These are phyloP conservation scores for Tuber borchii DNA, from an alignment of 495 filamentous ascomycete species.

Conservation along the genomic window DNA sequence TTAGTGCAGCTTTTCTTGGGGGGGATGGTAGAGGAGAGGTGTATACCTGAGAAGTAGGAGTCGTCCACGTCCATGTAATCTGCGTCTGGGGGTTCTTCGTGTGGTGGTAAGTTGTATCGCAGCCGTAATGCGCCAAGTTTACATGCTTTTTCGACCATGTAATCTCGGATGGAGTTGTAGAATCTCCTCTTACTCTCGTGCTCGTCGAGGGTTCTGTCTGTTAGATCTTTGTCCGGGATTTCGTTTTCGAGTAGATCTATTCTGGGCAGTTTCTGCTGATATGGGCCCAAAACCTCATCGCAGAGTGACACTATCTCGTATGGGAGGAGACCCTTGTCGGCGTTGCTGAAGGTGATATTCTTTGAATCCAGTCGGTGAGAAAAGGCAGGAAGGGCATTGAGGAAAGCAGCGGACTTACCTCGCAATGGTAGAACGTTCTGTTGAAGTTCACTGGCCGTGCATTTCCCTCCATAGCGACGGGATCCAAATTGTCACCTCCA, in stretches of 20 bases:
- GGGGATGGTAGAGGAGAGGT: background rate
- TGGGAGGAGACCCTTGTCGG: conserved; percentile 62
- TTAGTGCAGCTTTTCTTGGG: background rate
- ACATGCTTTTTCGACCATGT: conserved; percentile 55
- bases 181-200: conserved; percentile 78
- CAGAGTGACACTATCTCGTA: conserved; percentile 64
- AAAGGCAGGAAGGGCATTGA: background rate
- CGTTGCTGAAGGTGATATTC: conserved; percentile 68
- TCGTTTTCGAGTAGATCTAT: conserved; percentile 49
- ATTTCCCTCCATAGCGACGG: conserved; percentile 93
- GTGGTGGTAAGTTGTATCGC: conserved; percentile 22
- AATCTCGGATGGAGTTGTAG: conserved; percentile 65
- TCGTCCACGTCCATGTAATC: conserved; percentile 37
- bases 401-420: conserved; percentile 37
- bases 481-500: conserved; percentile 89
- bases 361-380: background rate
- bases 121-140: conserved; percentile 50
- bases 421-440: conserved; percentile 79
- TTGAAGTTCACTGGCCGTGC: conserved; percentile 91
- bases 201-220: conserved; percentile 67
- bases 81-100: conserved; percentile 26
- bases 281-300: conserved; percentile 55
- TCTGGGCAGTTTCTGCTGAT: conserved; percentile 60
- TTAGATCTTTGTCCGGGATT: conserved; percentile 34
- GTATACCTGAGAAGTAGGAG: conserved; percentile 24